These are phyloP conservation scores for Glonium stellatum DNA, from an alignment of 495 filamentous ascomycete genomes.

Conservation along the genomic window DNA sequence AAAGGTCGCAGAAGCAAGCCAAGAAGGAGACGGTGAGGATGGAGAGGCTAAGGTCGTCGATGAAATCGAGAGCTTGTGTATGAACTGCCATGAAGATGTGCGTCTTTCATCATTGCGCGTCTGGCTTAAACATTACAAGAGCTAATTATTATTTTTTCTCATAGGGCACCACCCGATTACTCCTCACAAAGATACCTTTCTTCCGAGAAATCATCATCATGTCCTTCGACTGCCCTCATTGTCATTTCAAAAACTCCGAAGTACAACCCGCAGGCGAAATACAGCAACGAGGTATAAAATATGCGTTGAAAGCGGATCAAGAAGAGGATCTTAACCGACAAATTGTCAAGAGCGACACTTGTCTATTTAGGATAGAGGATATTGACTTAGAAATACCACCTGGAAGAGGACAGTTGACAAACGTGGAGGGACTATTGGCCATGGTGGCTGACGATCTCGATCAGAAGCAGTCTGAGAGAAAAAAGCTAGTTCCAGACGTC, in stretches of 20 bases:
- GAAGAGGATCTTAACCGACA: constrained; percentile 72
- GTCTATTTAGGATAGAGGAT: constrained; percentile 71
- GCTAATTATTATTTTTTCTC: constrained; percentile 1
- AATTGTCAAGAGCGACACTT: constrained; percentile 85
- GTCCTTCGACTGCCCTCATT: constrained; percentile 89
- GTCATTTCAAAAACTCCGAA: constrained; percentile 81
- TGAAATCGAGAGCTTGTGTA: constrained; percentile 66
- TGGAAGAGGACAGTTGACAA: constrained; percentile 81
- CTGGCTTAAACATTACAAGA: background rate
- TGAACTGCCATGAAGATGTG: constrained; percentile 85
- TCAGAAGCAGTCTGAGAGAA: constrained; percentile 65
- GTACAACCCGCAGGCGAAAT: constrained; percentile 85
- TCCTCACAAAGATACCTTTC: constrained; percentile 86
- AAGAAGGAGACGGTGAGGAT: constrained; percentile 31
- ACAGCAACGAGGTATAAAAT: constrained; percentile 78
- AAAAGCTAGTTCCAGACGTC: constrained; percentile 64
- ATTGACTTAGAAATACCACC: constrained; percentile 86
- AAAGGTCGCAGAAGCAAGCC: constrained; percentile 39
- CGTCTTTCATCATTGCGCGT: constrained; percentile 23
- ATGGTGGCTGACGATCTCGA: constrained; percentile 71
- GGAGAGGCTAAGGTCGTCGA: constrained; percentile 57
- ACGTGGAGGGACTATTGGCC: constrained; percentile 78
- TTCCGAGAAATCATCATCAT: constrained; percentile 96
- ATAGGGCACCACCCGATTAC: constrained; percentile 74
- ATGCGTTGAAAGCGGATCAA: constrained; percentile 62